Evolutionary conservation across 257 asterid genomes (phyloP), one percentile per base, ranked within the genome.

Genomic region (Nicotiana sylvestris): DNA sequence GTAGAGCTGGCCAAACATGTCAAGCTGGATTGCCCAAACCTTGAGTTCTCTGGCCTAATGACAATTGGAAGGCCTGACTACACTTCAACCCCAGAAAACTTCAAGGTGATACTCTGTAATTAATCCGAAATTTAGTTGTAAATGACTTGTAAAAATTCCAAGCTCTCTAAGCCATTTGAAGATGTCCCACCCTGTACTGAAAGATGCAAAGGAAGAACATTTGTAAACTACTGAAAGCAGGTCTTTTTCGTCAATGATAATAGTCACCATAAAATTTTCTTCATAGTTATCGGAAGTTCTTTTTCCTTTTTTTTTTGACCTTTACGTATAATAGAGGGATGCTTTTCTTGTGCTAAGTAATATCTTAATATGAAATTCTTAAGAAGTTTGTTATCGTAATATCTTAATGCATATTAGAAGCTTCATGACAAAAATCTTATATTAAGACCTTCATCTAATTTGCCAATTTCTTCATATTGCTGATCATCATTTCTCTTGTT

Each of bases 21-120:
- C 85, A 90, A 87, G 86, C 82, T 81, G 81, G 85, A 88, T 30
- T 94, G 97, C 83, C 92, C 91, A 55, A 91, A 92, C 83, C 98
- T 94, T 61, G 88, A 91, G 82, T 94, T 94, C 89, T 92, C 97
- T 30, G 98, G 98, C 85, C 86, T 94, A 77, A 94, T 94, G 98
- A 94, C 98, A 43, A 94, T 94, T 76, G 98, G 98, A 81, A 92
- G 90, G 95, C 97, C 94, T 1, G 97, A 94, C 86, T 94, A 94
- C 86, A 87, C 98, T 51, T 94, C 98, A 83, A 93, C 97, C 77
- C 97, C 98, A 25, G 89, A 91, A 76, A 94, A 94, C 85, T 94
- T 94, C 84, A 86, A 93, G 97, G 98, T 94, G 85, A 80, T 60
- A 58, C 79, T 35, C 76, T 60, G 10, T 55, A 51, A 21, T 27